Evolutionary conservation across 2,329 filamentous ascomycete genomes (phyloP).

Genomic region (Epichloe festucae): DNA sequence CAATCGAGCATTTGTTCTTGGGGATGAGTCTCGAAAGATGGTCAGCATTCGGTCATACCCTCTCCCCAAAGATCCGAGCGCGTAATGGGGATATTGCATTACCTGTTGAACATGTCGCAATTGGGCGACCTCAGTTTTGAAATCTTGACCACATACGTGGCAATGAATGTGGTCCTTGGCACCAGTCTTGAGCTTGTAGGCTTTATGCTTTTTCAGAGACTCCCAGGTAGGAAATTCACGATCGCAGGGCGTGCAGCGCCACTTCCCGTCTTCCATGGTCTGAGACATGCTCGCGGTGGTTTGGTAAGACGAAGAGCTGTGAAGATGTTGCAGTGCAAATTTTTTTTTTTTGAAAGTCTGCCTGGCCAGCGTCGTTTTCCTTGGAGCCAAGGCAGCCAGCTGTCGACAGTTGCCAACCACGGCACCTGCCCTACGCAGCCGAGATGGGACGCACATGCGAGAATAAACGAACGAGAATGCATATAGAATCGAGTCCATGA

Average conservation of each 20-base stretch:
- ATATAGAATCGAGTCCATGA: too few relatives aligned
- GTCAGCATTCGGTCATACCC: neutral
- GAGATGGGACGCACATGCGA: neutral
- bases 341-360: neutral
- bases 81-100: neutral
- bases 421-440: neutral
- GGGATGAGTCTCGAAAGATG: constrained; percentile 7
- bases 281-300: neutral
- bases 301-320: neutral
- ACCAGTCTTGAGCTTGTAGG: constrained; percentile 12
- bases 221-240: constrained; percentile 14
- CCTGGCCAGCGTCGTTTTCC: neutral
- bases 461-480: too few relatives aligned
- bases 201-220: constrained; percentile 18
- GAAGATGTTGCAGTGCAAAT: neutral
- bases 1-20: constrained; percentile 29
- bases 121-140: constrained; percentile 20
- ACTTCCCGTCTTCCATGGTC: constrained; percentile 4
- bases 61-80: neutral
- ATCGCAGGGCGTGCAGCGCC: constrained; percentile 19
- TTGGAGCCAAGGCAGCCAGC: neutral
- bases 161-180: constrained; percentile 22
- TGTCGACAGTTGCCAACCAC: neutral
- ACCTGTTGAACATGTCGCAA: constrained; percentile 24
- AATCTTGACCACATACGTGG: constrained; percentile 24